Evolutionary conservation across 331 rosid species (phyloP).

Genomic region (Acacia pycnantha): DNA sequence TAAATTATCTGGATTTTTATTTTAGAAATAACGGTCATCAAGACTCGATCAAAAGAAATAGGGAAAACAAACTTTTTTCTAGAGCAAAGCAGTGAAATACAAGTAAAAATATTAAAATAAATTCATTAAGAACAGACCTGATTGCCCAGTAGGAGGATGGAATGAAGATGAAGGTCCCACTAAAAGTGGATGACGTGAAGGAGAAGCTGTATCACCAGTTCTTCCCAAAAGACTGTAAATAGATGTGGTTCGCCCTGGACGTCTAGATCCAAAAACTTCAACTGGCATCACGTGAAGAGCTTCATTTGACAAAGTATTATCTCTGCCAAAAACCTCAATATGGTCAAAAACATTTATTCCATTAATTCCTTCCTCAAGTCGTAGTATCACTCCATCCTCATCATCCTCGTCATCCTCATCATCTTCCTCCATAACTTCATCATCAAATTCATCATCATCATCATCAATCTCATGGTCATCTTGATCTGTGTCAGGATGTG

Average conservation of each 20-base stretch:
- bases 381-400: constrained; percentile 87
- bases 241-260: constrained; percentile 95
- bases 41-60: constrained; percentile 7
- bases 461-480: constrained; percentile 95
- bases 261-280: constrained; percentile 96
- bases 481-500: constrained; percentile 91
- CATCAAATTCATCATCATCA: constrained; percentile 90
- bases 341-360: constrained; percentile 97
- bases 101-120: neutral
- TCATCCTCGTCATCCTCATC: constrained; percentile 96
- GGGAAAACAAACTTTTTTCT: neutral
- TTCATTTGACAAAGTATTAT: constrained; percentile 80
- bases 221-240: constrained; percentile 96
- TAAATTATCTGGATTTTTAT: constrained; percentile 47
- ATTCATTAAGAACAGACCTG: constrained; percentile 44
- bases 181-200: constrained; percentile 90
- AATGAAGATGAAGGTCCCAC: constrained; percentile 71
- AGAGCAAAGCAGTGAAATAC: constrained; percentile 1
- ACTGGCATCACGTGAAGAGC: constrained; percentile 96
- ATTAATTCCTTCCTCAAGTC: constrained; percentile 98
- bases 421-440: constrained; percentile 88
- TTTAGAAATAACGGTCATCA: neutral
- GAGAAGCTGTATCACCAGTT: constrained; percentile 76
- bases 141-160: constrained; percentile 57
- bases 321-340: constrained; percentile 95